phyloP scores from a whole-genome alignment of 2,329 filamentous ascomycete species.

The Colletotrichum shisoi region DNA sequence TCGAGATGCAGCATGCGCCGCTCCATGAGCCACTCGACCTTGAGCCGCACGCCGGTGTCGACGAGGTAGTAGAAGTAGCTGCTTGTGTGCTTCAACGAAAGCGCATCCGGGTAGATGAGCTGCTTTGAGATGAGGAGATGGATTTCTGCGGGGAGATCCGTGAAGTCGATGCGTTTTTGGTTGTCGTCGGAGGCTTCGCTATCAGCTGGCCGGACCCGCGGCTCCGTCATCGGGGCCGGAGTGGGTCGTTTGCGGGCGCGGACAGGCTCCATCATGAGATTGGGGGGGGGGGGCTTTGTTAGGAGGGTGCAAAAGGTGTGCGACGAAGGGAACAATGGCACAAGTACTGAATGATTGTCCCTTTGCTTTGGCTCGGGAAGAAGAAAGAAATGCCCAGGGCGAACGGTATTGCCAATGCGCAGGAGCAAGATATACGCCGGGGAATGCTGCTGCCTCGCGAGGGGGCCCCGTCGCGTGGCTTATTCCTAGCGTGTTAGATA shows the following conservation, averaged over 20 bases:
- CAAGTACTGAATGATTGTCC: no score
- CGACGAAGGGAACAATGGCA: background rate
- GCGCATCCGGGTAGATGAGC: constrained; percentile 74
- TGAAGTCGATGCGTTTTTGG: constrained; percentile 46
- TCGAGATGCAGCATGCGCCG: constrained; percentile 69
- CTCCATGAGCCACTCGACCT: constrained; percentile 74
- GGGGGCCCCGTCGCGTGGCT: constrained; percentile 5
- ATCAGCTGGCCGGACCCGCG: background rate
- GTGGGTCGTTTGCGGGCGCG: constrained; percentile 25
- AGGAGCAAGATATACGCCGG: constrained; percentile 6
- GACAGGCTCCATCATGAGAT: constrained; percentile 4
- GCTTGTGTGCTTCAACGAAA: constrained; percentile 73
- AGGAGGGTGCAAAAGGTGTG: no score
- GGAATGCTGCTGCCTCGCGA: constrained; percentile 31
- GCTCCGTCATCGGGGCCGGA: constrained; percentile 10
- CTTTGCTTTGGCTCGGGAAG: background rate
- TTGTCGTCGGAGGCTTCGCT: background rate
- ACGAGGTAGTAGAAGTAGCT: constrained; percentile 70
- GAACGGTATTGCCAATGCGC: background rate
- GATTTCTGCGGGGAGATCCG: constrained; percentile 70
- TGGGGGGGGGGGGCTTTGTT: background rate
- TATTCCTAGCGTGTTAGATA: constrained; percentile 28
- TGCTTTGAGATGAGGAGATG: constrained; percentile 67
- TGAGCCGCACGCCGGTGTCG: constrained; percentile 70
- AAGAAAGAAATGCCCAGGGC: background rate